Conservation (phyloP, 2,329 filamentous ascomycete genomes). For the Claviceps fusiformis region DNA sequence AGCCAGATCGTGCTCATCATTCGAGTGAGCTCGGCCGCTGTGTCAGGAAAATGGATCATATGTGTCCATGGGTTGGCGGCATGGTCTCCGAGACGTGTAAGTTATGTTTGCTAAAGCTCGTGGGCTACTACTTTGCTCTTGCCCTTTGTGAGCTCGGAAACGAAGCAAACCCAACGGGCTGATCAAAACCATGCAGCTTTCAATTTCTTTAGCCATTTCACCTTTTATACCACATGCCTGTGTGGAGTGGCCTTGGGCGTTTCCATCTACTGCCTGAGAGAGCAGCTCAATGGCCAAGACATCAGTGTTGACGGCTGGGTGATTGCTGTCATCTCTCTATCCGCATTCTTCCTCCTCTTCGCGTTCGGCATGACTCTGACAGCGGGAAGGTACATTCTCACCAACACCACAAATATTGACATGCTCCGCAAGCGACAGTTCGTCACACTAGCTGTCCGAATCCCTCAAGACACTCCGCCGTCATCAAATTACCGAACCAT, state of each 20-base stretch:
- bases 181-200: constrained; percentile 36
- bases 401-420: constrained; percentile 79
- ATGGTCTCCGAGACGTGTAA: constrained; percentile 69
- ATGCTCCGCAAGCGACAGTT: constrained; percentile 49
- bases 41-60: constrained; percentile 85
- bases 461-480: constrained; percentile 37
- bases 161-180: no score
- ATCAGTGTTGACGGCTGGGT: constrained; percentile 41
- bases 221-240: constrained; percentile 56
- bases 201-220: constrained; percentile 89
- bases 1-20: constrained; percentile 78
- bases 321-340: constrained; percentile 52
- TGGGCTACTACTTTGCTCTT: no score
- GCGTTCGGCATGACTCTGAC: constrained; percentile 61
- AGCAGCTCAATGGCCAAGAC: constrained; percentile 30
- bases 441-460: constrained; percentile 61
- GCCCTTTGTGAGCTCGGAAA: no score
- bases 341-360: constrained; percentile 69
- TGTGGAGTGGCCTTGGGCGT: constrained; percentile 51
- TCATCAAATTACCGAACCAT: constrained; percentile 36
- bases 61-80: constrained; percentile 93
- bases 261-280: constrained; percentile 48
- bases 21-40: constrained; percentile 71
- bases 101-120: constrained; percentile 12
- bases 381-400: constrained; percentile 53